These are phyloP conservation scores for Fusarium compactum DNA, from an alignment of 2,329 filamentous ascomycete species.

Conservation along the genomic window DNA sequence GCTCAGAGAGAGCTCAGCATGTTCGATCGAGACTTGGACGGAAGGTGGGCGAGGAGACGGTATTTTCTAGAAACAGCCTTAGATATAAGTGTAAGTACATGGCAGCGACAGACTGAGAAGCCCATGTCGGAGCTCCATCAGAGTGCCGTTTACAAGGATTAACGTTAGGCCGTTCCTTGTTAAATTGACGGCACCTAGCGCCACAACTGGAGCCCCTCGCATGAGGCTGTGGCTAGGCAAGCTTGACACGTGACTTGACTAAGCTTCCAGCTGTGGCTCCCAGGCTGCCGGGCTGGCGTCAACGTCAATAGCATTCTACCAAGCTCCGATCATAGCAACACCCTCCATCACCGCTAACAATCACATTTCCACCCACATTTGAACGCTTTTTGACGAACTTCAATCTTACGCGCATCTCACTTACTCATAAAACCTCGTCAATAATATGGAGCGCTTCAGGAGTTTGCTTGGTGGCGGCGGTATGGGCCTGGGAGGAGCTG, in stretches of 20 bases:
- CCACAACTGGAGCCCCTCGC: constrained; percentile 19
- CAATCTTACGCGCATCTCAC: neutral
- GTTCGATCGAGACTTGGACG: constrained; percentile 13
- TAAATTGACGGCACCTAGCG: constrained; percentile 3
- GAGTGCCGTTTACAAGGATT: constrained; percentile 45
- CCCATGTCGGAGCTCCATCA: constrained; percentile 33
- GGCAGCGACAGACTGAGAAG: constrained; percentile 35
- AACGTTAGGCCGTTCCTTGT: constrained; percentile 48
- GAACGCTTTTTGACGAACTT: constrained; percentile 1
- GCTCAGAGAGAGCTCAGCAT: constrained; percentile 45
- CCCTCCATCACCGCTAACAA: constrained; percentile 33
- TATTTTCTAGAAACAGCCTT: constrained; percentile 32
- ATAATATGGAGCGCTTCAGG: constrained; percentile 89
- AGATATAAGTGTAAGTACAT: constrained; percentile 34
- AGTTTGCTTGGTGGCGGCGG: constrained; percentile 85
- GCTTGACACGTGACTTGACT: constrained; percentile 46
- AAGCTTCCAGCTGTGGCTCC: constrained; percentile 48
- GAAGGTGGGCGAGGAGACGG: constrained; percentile 13
- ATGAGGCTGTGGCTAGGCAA: constrained; percentile 29
- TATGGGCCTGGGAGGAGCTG: constrained; percentile 70
- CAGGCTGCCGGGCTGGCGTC: constrained; percentile 53
- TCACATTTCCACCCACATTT: constrained; percentile 22
- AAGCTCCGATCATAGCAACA: constrained; percentile 44
- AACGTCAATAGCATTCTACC: constrained; percentile 47
- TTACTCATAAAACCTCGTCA: constrained; percentile 20